These are phyloP conservation scores for Schizophyllum commune DNA, from an alignment of 1,284 basidiomycete genomes.

Conservation along the genomic window DNA sequence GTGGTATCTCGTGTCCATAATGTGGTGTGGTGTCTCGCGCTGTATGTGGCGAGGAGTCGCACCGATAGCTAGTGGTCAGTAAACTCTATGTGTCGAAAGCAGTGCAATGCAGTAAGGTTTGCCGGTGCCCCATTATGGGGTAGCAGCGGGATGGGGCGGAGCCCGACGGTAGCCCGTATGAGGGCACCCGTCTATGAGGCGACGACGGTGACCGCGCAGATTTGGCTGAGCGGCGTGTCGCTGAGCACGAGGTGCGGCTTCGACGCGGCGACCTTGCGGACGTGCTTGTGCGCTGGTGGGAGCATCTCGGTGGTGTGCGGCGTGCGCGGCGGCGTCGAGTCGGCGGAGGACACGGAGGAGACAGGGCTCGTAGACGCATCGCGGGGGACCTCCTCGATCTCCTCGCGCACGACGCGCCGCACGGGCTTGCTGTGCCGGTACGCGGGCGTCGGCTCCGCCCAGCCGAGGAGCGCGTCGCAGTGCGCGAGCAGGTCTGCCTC, in stretches of 20 bases:
- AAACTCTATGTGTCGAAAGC: no score
- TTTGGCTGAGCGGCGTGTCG: not conserved
- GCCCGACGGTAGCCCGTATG: no score
- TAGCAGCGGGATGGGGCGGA: no score
- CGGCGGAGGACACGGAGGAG: not conserved
- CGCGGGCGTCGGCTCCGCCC: not conserved
- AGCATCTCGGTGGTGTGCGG: not conserved
- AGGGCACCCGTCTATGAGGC: not conserved
- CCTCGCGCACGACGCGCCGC: not conserved
- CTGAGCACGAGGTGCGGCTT: not conserved
- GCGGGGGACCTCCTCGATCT: not conserved
- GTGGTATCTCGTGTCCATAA: not conserved
- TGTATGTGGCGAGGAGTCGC: no score
- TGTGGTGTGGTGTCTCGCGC: no score
- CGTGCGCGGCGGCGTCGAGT: not conserved
- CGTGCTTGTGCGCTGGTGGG: not conserved
- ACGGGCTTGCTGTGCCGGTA: not conserved
- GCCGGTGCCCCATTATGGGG: no score
- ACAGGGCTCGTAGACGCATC: not conserved
- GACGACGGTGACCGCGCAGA: not conserved
- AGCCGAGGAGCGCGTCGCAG: constrained; percentile 19
- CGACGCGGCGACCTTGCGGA: not conserved
- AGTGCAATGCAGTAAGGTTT: no score
- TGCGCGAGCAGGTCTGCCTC: constrained; percentile 44
- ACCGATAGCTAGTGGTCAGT: no score